Evolutionary conservation across 2,329 filamentous ascomycete genomes (phyloP).

Genomic region (Dactylella cylindrospora): DNA sequence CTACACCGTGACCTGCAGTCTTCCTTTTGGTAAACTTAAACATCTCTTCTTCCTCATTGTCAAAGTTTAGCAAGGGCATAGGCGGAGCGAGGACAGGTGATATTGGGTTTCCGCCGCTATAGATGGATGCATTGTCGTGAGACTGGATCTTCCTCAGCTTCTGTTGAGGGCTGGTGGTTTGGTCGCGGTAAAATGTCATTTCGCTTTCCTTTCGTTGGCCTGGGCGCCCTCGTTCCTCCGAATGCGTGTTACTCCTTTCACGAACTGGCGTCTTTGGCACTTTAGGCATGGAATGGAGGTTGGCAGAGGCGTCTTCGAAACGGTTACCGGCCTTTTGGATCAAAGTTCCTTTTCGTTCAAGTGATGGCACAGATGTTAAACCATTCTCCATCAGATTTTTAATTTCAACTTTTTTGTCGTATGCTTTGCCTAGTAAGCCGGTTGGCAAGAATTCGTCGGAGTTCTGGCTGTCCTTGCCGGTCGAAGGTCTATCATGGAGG

Average conservation of each 20-base stretch:
- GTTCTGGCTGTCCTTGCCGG: background rate
- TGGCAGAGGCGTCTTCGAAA: conserved; percentile 6
- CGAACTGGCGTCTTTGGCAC: conserved; percentile 28
- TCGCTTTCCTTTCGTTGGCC: conserved; percentile 25
- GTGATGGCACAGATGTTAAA: conserved; percentile 3
- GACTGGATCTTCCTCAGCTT: conserved; percentile 12
- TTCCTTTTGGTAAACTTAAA: conserved; percentile 37
- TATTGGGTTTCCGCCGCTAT: background rate
- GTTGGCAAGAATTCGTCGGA: conserved; percentile 15
- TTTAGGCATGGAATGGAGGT: conserved; percentile 8
- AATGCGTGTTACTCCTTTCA: conserved; percentile 3
- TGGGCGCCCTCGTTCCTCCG: conserved; percentile 30
- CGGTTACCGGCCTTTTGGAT: conserved; percentile 28
- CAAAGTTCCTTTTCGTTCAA: conserved; percentile 11
- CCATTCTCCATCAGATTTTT: conserved; percentile 4
- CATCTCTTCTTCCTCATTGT: conserved; percentile 23
- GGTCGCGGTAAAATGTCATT: conserved; percentile 21
- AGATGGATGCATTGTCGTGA: background rate
- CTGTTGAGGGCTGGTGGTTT: conserved; percentile 28
- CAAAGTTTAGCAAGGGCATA: conserved; percentile 28
- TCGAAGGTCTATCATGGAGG: conserved; percentile 13
- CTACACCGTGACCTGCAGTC: conserved; percentile 36
- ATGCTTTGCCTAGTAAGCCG: conserved; percentile 23
- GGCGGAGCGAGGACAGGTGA: conserved; percentile 13
- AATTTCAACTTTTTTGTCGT: conserved; percentile 38